Conservation (phyloP, 768 basidiomycete genomes). For the Fomitopsis pulvina region DNA sequence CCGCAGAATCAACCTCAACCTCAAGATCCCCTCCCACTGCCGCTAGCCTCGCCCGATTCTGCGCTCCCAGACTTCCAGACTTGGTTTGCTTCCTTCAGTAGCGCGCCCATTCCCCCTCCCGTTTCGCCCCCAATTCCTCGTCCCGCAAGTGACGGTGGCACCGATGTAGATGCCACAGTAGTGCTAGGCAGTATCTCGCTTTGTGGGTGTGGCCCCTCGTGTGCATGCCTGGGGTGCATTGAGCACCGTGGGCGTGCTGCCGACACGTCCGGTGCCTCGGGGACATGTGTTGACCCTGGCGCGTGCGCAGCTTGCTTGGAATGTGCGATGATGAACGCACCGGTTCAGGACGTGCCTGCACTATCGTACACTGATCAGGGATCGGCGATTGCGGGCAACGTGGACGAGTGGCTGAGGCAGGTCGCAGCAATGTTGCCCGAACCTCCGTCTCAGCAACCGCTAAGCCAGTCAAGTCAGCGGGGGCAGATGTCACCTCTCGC, state of each 20-base stretch:
- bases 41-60: neutral
- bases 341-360: slow-evolving; percentile 33
- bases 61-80: neutral
- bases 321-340: slow-evolving; percentile 51
- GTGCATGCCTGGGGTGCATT: slow-evolving; percentile 59
- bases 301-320: slow-evolving; percentile 50
- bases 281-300: slow-evolving; percentile 29
- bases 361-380: slow-evolving; percentile 36
- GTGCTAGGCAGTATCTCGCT: too few relatives aligned
- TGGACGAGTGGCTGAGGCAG: slow-evolving; percentile 63
- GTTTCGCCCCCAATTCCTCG: slow-evolving; percentile 24
- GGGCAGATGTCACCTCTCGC: too few relatives aligned
- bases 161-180: too few relatives aligned
- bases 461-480: slow-evolving; percentile 10
- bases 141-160: too few relatives aligned
- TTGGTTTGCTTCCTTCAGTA: neutral
- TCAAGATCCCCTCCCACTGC: neutral
- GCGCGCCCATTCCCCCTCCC: slow-evolving; percentile 6
- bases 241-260: slow-evolving; percentile 37
- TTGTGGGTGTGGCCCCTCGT: slow-evolving; percentile 59
- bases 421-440: slow-evolving; percentile 27
- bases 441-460: slow-evolving; percentile 15
- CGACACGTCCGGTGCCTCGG: slow-evolving; percentile 7
- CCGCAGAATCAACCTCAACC: slow-evolving; percentile 6
- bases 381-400: slow-evolving; percentile 26